A percentile compares a stretch with the other conserved stretches of the same genome.
Evolutionary conservation across 768 basidiomycete species (phyloP).

Genomic region (Gymnopilus dilepis): DNA sequence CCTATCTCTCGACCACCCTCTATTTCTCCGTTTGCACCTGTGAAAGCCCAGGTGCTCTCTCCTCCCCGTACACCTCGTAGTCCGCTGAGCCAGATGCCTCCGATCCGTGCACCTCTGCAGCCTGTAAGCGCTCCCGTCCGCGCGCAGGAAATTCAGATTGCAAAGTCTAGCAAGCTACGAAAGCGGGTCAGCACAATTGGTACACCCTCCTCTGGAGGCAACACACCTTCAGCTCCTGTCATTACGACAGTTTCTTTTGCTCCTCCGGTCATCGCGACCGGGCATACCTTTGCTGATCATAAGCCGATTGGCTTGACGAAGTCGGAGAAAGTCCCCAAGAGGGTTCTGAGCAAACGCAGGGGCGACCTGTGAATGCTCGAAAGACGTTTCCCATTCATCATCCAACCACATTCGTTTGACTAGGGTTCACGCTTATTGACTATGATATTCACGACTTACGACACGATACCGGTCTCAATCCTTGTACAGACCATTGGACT

Average conservation of each 20-base stretch:
- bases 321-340: slow-evolving; percentile 34
- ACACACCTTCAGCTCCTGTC: slow-evolving; percentile 27
- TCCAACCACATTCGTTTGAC: not conserved
- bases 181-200: slow-evolving; percentile 32
- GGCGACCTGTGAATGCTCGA: slow-evolving; percentile 34
- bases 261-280: slow-evolving; percentile 33
- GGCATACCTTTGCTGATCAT: slow-evolving; percentile 14
- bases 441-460: slow-evolving; percentile 11
- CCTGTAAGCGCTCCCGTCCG: slow-evolving; percentile 15
- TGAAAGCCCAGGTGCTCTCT: slow-evolving; percentile 17
- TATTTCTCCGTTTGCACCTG: slow-evolving; percentile 18
- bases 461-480: not conserved
- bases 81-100: slow-evolving; percentile 10
- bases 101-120: slow-evolving; percentile 9
- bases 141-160: slow-evolving; percentile 27
- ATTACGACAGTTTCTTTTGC: slow-evolving; percentile 35
- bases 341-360: slow-evolving; percentile 50
- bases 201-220: slow-evolving; percentile 17
- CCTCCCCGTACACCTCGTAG: slow-evolving; percentile 18
- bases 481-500: slow-evolving; percentile 1
- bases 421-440: not conserved
- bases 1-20: slow-evolving; percentile 11
- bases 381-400: not conserved
- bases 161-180: slow-evolving; percentile 32
- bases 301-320: slow-evolving; percentile 22